These are phyloP conservation scores for Monosporascus ibericus DNA, from an alignment of 2,329 filamentous ascomycete genomes.

Conservation along the genomic window DNA sequence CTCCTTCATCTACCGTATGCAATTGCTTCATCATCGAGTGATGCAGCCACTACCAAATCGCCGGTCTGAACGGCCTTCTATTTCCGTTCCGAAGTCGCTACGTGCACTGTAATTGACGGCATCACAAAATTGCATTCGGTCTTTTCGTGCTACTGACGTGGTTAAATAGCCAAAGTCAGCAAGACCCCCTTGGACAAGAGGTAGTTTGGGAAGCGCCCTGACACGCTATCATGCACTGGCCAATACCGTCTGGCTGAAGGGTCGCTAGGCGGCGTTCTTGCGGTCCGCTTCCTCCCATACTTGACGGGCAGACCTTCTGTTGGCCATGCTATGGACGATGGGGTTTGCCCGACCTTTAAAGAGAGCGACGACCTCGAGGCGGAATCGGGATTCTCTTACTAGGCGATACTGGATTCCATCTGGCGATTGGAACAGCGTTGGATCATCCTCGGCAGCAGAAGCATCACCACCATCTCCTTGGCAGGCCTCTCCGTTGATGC, in stretches of 20 bases:
- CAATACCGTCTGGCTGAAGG: too few relatives aligned
- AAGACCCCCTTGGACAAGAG: too few relatives aligned
- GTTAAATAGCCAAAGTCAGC: background rate
- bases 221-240: too few relatives aligned
- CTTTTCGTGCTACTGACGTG: background rate
- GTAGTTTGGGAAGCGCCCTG: too few relatives aligned
- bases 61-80: too few relatives aligned
- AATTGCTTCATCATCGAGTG: background rate
- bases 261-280: background rate
- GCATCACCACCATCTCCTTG: background rate
- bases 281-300: slow-evolving; percentile 8
- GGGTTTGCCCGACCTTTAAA: slow-evolving; percentile 13
- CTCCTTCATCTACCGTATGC: background rate
- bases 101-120: background rate
- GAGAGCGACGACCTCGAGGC: slow-evolving; percentile 11
- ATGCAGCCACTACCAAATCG: background rate
- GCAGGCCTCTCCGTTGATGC: background rate
- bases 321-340: slow-evolving; percentile 11
- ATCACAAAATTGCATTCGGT: background rate
- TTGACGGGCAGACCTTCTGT: slow-evolving; percentile 14
- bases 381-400: slow-evolving; percentile 11
- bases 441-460: background rate
- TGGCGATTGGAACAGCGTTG: background rate
- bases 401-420: slow-evolving; percentile 3
- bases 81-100: too few relatives aligned